Evolutionary conservation across 225 moss, liverwort and hornwort species (phyloP).

Genomic region (Marchantia paleacea): DNA sequence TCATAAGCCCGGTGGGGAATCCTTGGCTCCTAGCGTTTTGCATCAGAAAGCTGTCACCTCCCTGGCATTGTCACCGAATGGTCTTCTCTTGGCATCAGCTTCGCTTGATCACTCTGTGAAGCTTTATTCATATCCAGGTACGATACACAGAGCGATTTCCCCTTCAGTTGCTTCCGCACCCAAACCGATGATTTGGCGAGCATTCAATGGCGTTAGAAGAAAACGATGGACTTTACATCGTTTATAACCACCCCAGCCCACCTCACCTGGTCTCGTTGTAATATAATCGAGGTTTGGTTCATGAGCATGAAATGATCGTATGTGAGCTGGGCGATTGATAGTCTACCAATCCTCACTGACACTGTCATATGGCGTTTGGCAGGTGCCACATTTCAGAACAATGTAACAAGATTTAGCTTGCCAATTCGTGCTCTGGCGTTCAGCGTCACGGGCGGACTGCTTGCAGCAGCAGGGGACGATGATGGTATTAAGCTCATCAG

Average conservation of each 20-base stretch:
- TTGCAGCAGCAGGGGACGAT: conserved; percentile 46
- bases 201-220: too few relatives aligned
- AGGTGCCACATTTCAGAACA: conserved; percentile 39
- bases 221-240: too few relatives aligned
- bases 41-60: conserved; percentile 44
- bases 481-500: conserved; percentile 44
- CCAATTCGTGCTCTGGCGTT: conserved; percentile 50
- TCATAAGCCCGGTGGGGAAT: conserved; percentile 20
- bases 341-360: too few relatives aligned
- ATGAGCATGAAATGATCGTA: too few relatives aligned
- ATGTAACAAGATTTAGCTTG: conserved; percentile 46
- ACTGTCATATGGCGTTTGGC: background rate
- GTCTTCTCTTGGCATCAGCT: conserved; percentile 38
- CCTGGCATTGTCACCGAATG: conserved; percentile 38
- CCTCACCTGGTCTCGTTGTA: background rate
- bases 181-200: background rate
- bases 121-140: conserved; percentile 48
- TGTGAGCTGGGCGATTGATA: too few relatives aligned
- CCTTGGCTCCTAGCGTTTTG: conserved; percentile 26
- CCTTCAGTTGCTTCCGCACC: background rate
- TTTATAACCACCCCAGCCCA: too few relatives aligned
- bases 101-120: conserved; percentile 46
- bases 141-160: background rate
- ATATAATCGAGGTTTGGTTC: too few relatives aligned
- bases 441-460: conserved; percentile 48